Percentiles rank a stretch among this genome's conserved stretches.
These are phyloP conservation scores for Curvularia sp. DNA, from an alignment of 2,329 filamentous ascomycete genomes.

Conservation along the genomic window DNA sequence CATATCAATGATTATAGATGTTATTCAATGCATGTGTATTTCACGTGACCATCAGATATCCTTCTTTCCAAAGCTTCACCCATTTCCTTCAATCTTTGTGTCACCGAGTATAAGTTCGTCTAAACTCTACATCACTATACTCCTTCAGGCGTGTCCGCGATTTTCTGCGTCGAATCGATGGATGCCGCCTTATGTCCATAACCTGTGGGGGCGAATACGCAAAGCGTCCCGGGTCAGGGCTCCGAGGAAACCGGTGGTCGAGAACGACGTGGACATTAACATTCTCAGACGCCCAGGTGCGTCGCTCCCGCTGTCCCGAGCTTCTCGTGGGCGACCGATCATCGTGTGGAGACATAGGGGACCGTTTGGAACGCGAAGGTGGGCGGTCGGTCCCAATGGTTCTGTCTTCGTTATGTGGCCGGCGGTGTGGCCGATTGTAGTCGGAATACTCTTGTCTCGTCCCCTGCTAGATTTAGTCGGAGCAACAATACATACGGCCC, in stretches of 20 bases:
- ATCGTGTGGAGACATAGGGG: constrained; percentile 12
- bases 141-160: constrained; percentile 37
- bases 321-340: constrained; percentile 11
- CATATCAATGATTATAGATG: background rate
- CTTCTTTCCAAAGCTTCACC: constrained; percentile 4
- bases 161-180: constrained; percentile 34
- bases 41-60: background rate
- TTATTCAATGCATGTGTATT: background rate
- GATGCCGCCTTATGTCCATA: constrained; percentile 25
- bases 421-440: constrained; percentile 5
- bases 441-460: constrained; percentile 14
- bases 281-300: constrained; percentile 35
- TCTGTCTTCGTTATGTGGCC: constrained; percentile 8
- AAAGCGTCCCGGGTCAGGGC: constrained; percentile 26
- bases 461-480: constrained; percentile 12
- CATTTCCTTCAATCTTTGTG: constrained; percentile 9
- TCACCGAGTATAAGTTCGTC: constrained; percentile 11
- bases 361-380: constrained; percentile 10
- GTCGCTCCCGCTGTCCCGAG: constrained; percentile 15
- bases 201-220: constrained; percentile 29
- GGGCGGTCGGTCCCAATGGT: constrained; percentile 16
- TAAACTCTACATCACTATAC: constrained; percentile 32
- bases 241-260: constrained; percentile 30
- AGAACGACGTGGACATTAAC: constrained; percentile 40
- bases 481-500: background rate